Evolutionary conservation across 2,329 filamentous ascomycete genomes (phyloP), one percentile per base, ranked within the genome.

Genomic region (Apiospora malaysiana): DNA sequence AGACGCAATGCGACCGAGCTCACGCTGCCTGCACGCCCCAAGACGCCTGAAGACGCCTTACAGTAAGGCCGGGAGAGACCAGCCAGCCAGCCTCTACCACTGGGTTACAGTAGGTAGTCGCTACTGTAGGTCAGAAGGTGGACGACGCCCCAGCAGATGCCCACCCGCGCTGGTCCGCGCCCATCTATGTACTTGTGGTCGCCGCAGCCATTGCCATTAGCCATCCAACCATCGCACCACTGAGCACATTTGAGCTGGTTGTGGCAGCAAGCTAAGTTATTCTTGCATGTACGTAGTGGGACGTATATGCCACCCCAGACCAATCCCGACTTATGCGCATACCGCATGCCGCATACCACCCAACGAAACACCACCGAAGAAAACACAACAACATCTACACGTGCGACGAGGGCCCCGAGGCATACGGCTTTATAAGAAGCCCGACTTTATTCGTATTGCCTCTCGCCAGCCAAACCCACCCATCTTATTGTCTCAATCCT

Each of bases 221-320:
- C n/a, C n/a, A n/a, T n/a, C n/a, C n/a, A n/a, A n/a, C 46, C n/a
- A 16, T 21, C 27, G 21, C 71, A 70, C 73, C 71, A 70, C 73
- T 80, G 82, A 81, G 82, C 81, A 81, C 76, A 76, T 82, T 83
- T 83, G 82, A 82, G 82, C 79, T 77, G 75, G 78, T 83, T 82
- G 56, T 40, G 5, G 56, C 37, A 63, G 56, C 56, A 23, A n/a
- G 56, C 56, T 40, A 63, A 40, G n/a, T n/a, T n/a, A n/a, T 21
- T 23, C 21, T 12, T 12, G 46, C 23, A 51, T 6, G 23, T 51
- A 49, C 47, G 10, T n/a, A n/a, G n/a, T n/a, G n/a, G n/a, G n/a
- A n/a, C n/a, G n/a, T 27, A 16, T 23, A 51, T 51, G 23, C 47
- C 21, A 23, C 10, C 25, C 49, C 49, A 56, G 49, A 27, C 49